These are phyloP conservation scores for Globisporangium parvum DNA, from an alignment of 352 stramenopile species.

Conservation along the genomic window DNA sequence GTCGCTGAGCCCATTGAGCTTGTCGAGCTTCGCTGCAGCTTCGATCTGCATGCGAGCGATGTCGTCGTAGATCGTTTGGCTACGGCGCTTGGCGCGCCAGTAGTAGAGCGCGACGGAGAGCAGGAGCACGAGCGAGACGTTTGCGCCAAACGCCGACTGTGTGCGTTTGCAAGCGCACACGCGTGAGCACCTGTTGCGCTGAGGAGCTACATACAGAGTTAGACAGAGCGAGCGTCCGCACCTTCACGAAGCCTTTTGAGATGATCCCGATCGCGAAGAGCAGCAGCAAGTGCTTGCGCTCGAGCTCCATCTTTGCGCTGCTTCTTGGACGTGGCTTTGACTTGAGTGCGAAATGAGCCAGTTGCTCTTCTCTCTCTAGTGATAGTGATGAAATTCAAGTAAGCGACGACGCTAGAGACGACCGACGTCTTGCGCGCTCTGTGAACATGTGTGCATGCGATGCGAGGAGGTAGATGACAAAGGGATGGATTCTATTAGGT, in stretches of 20 bases:
- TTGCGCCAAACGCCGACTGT: conserved; percentile 62
- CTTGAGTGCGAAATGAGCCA: no score
- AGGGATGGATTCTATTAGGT: background rate
- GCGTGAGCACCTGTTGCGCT: background rate
- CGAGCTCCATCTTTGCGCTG: conserved; percentile 29
- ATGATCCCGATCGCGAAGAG: conserved; percentile 64
- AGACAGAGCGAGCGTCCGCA: conserved; percentile 2
- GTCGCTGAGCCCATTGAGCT: conserved; percentile 45
- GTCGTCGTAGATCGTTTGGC: conserved; percentile 62
- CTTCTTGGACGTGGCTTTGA: conserved; percentile 13
- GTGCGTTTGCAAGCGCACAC: background rate
- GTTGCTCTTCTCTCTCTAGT: no score
- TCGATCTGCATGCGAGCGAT: conserved; percentile 55
- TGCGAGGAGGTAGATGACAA: background rate
- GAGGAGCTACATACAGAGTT: background rate
- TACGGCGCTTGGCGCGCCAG: conserved; percentile 44
- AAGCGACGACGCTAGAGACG: no score
- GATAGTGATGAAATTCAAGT: no score
- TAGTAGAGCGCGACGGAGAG: conserved; percentile 62
- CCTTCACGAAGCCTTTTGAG: conserved; percentile 62
- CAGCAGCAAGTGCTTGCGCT: conserved; percentile 64
- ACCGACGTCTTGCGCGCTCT: background rate
- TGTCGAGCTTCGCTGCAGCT: conserved; percentile 59
- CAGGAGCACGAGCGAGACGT: conserved; percentile 58
- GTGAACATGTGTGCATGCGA: no score